These are phyloP conservation scores for Sodiomyces alkalinus DNA, from an alignment of 2,329 filamentous ascomycete species.

Conservation along the genomic window DNA sequence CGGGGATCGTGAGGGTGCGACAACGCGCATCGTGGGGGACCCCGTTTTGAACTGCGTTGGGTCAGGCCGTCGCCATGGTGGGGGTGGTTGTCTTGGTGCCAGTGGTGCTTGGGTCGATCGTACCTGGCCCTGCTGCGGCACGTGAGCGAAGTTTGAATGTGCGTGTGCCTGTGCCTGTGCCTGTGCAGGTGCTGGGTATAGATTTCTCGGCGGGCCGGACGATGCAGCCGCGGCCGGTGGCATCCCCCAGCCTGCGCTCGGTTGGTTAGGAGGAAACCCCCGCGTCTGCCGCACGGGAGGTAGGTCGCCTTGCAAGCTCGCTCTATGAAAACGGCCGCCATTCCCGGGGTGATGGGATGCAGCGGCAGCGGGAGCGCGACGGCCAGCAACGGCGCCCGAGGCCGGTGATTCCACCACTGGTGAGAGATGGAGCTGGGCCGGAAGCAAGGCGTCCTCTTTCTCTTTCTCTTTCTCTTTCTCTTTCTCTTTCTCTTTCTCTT, in stretches of 20 bases:
- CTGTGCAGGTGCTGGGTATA: too few relatives aligned
- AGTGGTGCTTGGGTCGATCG: too few relatives aligned
- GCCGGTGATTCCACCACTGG: constrained; percentile 33
- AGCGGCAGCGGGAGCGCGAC: constrained; percentile 17
- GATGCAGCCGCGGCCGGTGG: constrained; percentile 6
- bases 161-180: too few relatives aligned
- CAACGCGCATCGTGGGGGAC: constrained; percentile 21
- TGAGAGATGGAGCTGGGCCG: constrained; percentile 22
- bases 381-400: constrained; percentile 9
- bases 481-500: too few relatives aligned
- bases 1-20: constrained; percentile 18
- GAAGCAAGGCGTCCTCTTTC: too few relatives aligned
- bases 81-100: not conserved
- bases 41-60: constrained; percentile 4
- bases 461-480: too few relatives aligned
- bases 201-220: constrained; percentile 6
- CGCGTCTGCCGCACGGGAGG: constrained; percentile 18
- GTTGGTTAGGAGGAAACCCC: constrained; percentile 21
- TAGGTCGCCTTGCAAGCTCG: constrained; percentile 14
- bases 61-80: constrained; percentile 1
- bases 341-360: constrained; percentile 20
- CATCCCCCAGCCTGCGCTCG: constrained; percentile 22
- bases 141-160: too few relatives aligned
- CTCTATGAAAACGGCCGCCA: constrained; percentile 10
- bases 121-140: too few relatives aligned